These are phyloP conservation scores for Pulveroboletus sp. DNA, from an alignment of 768 basidiomycete genomes.

Conservation along the genomic window DNA sequence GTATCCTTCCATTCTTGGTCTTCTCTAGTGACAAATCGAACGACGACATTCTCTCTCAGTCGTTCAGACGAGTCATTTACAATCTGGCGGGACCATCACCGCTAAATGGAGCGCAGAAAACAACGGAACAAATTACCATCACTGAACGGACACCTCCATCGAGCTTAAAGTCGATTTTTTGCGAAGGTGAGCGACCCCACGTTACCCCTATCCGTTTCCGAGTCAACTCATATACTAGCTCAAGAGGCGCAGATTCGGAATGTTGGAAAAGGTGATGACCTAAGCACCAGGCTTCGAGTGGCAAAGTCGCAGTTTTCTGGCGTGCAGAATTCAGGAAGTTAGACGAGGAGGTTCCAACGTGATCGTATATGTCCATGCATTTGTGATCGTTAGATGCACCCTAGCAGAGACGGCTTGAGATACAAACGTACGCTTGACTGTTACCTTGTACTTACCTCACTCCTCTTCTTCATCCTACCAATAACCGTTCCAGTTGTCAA, in stretches of 20 bases:
- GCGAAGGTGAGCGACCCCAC: conserved; percentile 7
- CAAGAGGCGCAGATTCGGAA: conserved; percentile 8
- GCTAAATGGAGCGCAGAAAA: background rate
- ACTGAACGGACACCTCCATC: conserved; percentile 9
- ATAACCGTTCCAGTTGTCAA: background rate
- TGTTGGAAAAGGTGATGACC: conserved; percentile 18
- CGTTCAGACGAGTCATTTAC: conserved; percentile 13
- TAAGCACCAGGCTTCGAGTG: conserved; percentile 27
- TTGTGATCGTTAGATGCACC: background rate
- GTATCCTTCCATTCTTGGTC: conserved; percentile 3
- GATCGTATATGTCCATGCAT: conserved; percentile 8
- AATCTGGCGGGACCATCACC: conserved; percentile 12
- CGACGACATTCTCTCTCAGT: conserved; percentile 17
- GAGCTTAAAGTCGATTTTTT: conserved; percentile 14
- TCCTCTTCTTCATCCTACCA: conserved; percentile 24
- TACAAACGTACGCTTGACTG: background rate
- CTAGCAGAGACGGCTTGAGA: conserved; percentile 11
- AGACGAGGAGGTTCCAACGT: conserved; percentile 27
- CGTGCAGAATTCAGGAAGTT: conserved; percentile 17
- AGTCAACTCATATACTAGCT: conserved; percentile 11
- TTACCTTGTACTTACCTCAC: conserved; percentile 16
- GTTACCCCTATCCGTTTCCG: conserved; percentile 8
- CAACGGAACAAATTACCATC: conserved; percentile 11
- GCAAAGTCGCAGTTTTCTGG: conserved; percentile 6
- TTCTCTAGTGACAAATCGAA: conserved; percentile 15